These are phyloP conservation scores for Cutaneotrichosporon dermatis DNA, from an alignment of 1,284 basidiomycete species.

Conservation along the genomic window DNA sequence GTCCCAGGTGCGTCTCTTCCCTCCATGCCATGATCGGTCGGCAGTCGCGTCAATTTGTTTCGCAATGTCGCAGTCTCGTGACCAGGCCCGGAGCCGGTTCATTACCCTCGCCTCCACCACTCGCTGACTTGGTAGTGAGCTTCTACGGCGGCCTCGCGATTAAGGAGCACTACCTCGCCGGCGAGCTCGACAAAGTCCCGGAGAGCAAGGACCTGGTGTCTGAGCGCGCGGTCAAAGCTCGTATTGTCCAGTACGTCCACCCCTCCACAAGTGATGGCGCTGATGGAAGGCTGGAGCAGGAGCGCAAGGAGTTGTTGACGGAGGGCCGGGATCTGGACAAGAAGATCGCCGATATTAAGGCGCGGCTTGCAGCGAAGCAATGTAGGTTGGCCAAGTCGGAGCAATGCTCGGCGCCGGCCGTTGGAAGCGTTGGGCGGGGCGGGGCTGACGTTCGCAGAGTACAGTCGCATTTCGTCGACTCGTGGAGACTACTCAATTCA, in stretches of 20 bases:
- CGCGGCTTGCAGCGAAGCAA: neutral
- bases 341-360: slow-evolving; percentile 25
- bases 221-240: slow-evolving; percentile 27
- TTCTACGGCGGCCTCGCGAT: slow-evolving; percentile 34
- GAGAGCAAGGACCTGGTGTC: slow-evolving; percentile 15
- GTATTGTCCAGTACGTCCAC: slow-evolving; percentile 29
- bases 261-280: neutral
- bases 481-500: too few species aligned
- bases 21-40: too few species aligned
- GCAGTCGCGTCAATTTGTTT: too few species aligned
- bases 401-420: too few species aligned
- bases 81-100: too few species aligned
- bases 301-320: slow-evolving; percentile 30
- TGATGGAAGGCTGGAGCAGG: slow-evolving; percentile 28
- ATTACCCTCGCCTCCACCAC: too few species aligned
- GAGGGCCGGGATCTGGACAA: slow-evolving; percentile 27
- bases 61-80: too few species aligned
- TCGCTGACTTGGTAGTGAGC: slow-evolving; percentile 19
- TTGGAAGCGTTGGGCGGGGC: too few species aligned
- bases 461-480: too few species aligned
- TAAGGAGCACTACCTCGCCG: slow-evolving; percentile 32
- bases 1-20: slow-evolving; percentile 28
- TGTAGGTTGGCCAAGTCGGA: neutral
- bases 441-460: too few species aligned
- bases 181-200: slow-evolving; percentile 20